Conservation (phyloP, 129 eudicot genomes). For the Deinandra increscens region DNA sequence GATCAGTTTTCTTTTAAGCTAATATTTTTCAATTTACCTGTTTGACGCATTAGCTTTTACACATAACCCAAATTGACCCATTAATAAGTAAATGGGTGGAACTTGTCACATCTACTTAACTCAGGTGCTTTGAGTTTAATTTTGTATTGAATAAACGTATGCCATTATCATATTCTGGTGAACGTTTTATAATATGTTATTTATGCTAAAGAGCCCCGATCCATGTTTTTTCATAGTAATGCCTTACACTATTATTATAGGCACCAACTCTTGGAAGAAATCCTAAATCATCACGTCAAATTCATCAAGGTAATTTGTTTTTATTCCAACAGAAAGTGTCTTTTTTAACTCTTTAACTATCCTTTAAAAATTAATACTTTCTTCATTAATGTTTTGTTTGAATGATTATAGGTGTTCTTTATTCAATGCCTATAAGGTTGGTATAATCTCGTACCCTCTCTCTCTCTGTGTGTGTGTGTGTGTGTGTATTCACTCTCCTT, state of each 20-base stretch:
- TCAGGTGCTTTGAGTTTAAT: not conserved
- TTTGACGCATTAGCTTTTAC: not conserved
- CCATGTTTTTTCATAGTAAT: slow-evolving; percentile 17
- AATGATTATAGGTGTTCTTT: slow-evolving; percentile 33
- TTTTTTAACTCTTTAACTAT: slow-evolving; percentile 1
- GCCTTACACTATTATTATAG: slow-evolving; percentile 24
- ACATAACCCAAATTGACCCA: not conserved
- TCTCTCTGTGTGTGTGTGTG: not conserved
- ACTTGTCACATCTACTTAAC: not conserved
- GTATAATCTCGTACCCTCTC: slow-evolving; percentile 10
- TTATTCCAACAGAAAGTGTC: not conserved
- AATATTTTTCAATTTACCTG: not conserved
- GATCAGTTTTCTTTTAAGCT: not conserved
- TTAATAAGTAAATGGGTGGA: not conserved
- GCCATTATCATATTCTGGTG: not conserved
- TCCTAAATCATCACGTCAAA: slow-evolving; percentile 19
- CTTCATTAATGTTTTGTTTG: not conserved
- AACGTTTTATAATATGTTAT: not conserved
- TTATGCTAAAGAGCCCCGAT: not conserved
- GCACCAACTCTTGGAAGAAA: slow-evolving; percentile 31
- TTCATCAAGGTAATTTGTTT: slow-evolving; percentile 37
- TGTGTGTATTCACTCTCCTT: not conserved
- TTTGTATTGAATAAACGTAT: not conserved
- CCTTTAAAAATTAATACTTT: not conserved
- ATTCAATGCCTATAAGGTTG: slow-evolving; percentile 41